Conservation (phyloP, 768 basidiomycete genomes). For the Mrakia blollopis region DNA sequence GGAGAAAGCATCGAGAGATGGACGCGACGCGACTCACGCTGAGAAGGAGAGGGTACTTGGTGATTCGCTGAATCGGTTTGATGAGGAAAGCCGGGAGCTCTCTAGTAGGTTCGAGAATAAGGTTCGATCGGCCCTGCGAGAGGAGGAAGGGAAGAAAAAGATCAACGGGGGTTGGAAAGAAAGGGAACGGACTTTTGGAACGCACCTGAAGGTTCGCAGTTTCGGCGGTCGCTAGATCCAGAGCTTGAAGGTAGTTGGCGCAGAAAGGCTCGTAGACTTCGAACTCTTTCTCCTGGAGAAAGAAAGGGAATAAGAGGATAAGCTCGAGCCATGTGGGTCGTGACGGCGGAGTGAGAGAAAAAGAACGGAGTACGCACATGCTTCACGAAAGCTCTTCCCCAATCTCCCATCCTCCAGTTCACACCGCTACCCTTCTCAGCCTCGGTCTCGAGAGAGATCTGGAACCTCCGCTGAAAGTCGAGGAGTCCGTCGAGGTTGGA, state of each 20-base stretch:
- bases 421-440: conserved; percentile 53
- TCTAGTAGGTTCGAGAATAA: conserved; percentile 77
- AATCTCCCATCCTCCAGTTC: conserved; percentile 52
- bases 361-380: conserved; percentile 57
- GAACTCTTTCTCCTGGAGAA: conserved; percentile 84
- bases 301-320: conserved; percentile 11
- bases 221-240: conserved; percentile 76
- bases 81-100: conserved; percentile 95
- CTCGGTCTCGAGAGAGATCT: conserved; percentile 80
- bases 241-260: conserved; percentile 84
- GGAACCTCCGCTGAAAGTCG: conserved; percentile 92
- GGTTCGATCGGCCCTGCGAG: conserved; percentile 22
- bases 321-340: conserved; percentile 16
- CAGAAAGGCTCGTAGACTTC: conserved; percentile 96
- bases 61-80: conserved; percentile 96
- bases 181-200: conserved; percentile 33
- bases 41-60: conserved; percentile 94
- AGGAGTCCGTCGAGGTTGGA: conserved; percentile 89
- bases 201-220: conserved; percentile 80
- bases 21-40: conserved; percentile 53
- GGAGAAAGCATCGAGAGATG: background rate
- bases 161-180: background rate
- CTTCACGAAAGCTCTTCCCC: conserved; percentile 79
- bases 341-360: conserved; percentile 42
- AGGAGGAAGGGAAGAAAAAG: background rate